These are phyloP conservation scores for Beta macrorhiza DNA, from an alignment of 179 eudicot species.

Conservation along the genomic window DNA sequence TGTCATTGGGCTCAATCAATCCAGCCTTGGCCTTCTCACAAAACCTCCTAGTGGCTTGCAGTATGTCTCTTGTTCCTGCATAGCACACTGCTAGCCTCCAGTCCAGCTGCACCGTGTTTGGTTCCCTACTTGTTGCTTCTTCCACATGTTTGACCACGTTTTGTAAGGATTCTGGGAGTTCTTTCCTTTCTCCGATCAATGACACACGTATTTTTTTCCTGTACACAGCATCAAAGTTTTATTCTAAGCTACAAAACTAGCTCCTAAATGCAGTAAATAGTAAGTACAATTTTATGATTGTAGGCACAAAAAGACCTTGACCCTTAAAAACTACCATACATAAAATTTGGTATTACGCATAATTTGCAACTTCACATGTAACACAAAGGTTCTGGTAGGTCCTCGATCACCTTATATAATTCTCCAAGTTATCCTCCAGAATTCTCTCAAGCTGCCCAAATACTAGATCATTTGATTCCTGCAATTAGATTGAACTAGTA, in stretches of 20 bases:
- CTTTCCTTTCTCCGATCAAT: conserved; percentile 11
- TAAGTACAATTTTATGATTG: too few relatives aligned
- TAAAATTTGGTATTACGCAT: background rate
- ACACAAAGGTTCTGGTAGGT: background rate
- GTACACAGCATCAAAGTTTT: background rate
- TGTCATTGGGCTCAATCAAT: background rate
- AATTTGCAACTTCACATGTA: background rate
- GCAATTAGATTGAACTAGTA: conserved; percentile 1
- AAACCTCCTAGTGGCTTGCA: conserved; percentile 15
- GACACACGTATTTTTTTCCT: background rate
- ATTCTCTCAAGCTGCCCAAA: conserved; percentile 20
- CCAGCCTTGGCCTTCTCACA: conserved; percentile 19
- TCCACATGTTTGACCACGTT: conserved; percentile 6
- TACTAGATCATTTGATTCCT: conserved; percentile 10
- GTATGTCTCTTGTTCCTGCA: conserved; percentile 14
- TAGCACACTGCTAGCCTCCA: conserved; percentile 17
- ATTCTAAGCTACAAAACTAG: too few relatives aligned
- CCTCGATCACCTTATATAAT: conserved; percentile 19
- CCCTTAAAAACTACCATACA: background rate
- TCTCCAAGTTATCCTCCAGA: conserved; percentile 15
- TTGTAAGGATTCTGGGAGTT: conserved; percentile 6
- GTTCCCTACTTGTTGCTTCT: conserved; percentile 11
- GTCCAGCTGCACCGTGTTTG: background rate
- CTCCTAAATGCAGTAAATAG: too few relatives aligned
- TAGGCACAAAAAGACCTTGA: too few relatives aligned